Evolutionary conservation across 257 asterid genomes (phyloP).

Genomic region (Datura wrightii): DNA sequence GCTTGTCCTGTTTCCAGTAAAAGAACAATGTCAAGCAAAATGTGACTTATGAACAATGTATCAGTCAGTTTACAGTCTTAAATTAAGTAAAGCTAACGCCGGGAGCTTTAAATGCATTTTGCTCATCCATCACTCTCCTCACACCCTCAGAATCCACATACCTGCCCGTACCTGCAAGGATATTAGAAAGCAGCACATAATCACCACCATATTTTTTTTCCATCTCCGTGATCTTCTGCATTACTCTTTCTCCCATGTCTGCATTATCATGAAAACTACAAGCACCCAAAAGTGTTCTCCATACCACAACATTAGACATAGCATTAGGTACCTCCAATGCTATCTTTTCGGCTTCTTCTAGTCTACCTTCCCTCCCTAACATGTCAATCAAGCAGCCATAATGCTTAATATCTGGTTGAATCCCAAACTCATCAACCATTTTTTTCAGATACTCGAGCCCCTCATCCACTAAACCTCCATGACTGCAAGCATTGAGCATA

Average conservation of each 20-base stretch:
- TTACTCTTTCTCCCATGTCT: slow-evolving; percentile 69
- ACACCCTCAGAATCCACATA: slow-evolving; percentile 65
- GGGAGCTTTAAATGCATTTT: slow-evolving; percentile 54
- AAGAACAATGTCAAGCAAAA: neutral
- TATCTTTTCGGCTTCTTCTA: slow-evolving; percentile 77
- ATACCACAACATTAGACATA: slow-evolving; percentile 54
- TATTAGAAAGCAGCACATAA: slow-evolving; percentile 75
- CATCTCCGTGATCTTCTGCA: slow-evolving; percentile 57
- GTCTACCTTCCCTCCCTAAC: slow-evolving; percentile 85
- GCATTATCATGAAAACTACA: slow-evolving; percentile 74
- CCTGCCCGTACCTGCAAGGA: slow-evolving; percentile 65
- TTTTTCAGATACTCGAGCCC: slow-evolving; percentile 61
- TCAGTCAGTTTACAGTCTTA: slow-evolving; percentile 12
- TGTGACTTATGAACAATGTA: neutral
- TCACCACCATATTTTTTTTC: slow-evolving; percentile 76
- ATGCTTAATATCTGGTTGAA: slow-evolving; percentile 63
- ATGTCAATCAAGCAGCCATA: slow-evolving; percentile 70
- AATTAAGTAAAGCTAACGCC: slow-evolving; percentile 54
- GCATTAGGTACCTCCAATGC: slow-evolving; percentile 56
- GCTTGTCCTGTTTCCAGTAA: neutral
- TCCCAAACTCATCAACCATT: slow-evolving; percentile 55
- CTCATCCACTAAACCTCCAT: slow-evolving; percentile 73
- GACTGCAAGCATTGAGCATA: slow-evolving; percentile 69
- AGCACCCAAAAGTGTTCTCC: slow-evolving; percentile 85
- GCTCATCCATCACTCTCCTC: slow-evolving; percentile 59